Conservation (phyloP, 148 eudicot species). For the Fagopyrum tataricum region DNA sequence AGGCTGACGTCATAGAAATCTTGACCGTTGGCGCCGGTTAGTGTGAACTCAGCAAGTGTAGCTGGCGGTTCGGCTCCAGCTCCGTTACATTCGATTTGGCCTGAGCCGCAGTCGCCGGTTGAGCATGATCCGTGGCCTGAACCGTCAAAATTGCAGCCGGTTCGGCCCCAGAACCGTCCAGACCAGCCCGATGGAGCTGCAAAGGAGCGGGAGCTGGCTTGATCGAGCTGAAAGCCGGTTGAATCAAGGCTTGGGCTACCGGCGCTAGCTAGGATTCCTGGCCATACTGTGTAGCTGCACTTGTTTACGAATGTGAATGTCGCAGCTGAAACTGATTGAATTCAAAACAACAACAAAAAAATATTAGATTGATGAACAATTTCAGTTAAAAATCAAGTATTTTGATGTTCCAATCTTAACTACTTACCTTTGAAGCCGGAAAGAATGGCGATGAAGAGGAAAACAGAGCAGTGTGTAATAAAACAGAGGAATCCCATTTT, state of each 20-base stretch:
- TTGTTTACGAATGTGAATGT: conserved; percentile 20
- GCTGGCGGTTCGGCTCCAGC: conserved; percentile 16
- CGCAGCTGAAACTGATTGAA: conserved; percentile 1
- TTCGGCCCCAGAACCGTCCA: conserved; percentile 35
- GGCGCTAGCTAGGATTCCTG: conserved; percentile 19
- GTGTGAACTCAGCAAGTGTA: conserved; percentile 17
- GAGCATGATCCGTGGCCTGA: conserved; percentile 19
- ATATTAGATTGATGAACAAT: neutral
- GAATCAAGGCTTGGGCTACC: conserved; percentile 21
- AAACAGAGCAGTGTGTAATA: neutral
- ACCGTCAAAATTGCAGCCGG: conserved; percentile 25
- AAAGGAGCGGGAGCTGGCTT: conserved; percentile 10
- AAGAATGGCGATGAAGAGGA: neutral
- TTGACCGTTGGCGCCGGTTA: conserved; percentile 13
- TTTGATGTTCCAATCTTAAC: neutral
- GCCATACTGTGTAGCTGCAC: conserved; percentile 23
- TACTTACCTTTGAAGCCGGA: neutral
- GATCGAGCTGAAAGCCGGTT: conserved; percentile 28
- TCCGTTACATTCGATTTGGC: conserved; percentile 23
- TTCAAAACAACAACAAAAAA: neutral
- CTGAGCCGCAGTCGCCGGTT: conserved; percentile 32
- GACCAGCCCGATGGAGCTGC: conserved; percentile 32
- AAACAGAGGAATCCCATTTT: conserved; percentile 5
- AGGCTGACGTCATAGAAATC: conserved; percentile 25
- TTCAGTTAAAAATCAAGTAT: neutral